Conservation (phyloP, 257 asterid genomes). For the Salvia splendens region DNA sequence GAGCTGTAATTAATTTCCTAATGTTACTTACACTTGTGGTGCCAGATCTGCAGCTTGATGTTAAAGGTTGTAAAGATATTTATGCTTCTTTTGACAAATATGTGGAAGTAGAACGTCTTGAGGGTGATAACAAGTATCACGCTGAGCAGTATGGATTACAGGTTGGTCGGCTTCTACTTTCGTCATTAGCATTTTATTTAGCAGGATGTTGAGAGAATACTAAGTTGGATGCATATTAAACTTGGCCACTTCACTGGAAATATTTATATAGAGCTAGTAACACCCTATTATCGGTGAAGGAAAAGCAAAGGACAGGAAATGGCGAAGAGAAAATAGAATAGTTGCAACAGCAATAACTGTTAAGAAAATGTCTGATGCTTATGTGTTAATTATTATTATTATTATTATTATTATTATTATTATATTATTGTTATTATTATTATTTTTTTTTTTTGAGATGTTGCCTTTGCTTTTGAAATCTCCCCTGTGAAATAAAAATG, state of each 20-base stretch:
- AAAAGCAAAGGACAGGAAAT: background rate
- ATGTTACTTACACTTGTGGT: constrained; percentile 27
- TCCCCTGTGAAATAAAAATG: background rate
- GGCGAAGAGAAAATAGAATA: constrained; percentile 11
- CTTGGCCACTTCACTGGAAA: constrained; percentile 20
- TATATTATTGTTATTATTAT: no score
- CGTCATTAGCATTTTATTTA: constrained; percentile 13
- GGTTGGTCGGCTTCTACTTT: constrained; percentile 45
- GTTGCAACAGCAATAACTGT: background rate
- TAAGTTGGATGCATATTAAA: constrained; percentile 21
- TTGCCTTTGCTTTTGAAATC: background rate
- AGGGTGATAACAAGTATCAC: constrained; percentile 79
- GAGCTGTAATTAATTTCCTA: constrained; percentile 21
- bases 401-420: constrained; percentile 8
- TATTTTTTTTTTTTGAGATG: background rate
- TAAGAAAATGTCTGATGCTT: constrained; percentile 17
- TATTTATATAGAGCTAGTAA: constrained; percentile 14
- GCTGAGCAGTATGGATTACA: constrained; percentile 75
- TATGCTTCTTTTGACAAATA: constrained; percentile 84
- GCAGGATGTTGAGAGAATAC: constrained; percentile 18
- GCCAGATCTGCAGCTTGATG: constrained; percentile 84
- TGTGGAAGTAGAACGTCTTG: constrained; percentile 83
- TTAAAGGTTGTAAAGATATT: constrained; percentile 76
- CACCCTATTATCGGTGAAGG: constrained; percentile 1
- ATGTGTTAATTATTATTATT: background rate